Evolutionary conservation across 163 green algal genomes (phyloP).

Genomic region (Coccomyxa subellipsoidea): DNA sequence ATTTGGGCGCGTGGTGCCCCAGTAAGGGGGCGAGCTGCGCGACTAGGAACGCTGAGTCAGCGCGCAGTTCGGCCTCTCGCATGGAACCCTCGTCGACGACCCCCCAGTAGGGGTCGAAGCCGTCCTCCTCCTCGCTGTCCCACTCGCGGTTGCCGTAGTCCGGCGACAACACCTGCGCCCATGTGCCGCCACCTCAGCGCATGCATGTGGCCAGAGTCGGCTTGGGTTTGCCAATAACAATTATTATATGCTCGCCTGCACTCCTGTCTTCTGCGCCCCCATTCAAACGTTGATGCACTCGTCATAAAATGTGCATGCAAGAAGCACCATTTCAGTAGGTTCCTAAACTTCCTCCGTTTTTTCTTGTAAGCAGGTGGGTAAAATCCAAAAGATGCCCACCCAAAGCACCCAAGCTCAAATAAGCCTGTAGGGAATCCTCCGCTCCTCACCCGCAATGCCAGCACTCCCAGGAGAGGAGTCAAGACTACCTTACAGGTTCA

Average conservation of each 20-base stretch:
- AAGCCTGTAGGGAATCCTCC: no score
- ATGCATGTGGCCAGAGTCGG: background rate
- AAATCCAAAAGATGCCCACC: no score
- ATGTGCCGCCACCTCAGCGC: background rate
- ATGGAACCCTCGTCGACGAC: background rate
- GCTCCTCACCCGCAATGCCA: no score
- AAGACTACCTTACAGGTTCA: no score
- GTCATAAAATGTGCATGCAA: no score
- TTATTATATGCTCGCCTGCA: no score
- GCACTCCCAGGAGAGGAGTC: no score
- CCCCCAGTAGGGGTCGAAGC: constrained; percentile 10
- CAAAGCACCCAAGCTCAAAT: no score
- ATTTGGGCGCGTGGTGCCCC: constrained; percentile 16
- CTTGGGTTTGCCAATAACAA: no score
- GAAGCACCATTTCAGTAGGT: no score
- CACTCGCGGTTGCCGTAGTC: background rate
- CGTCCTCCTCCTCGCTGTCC: constrained; percentile 6
- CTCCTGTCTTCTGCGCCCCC: background rate
- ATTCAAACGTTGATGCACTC: background rate
- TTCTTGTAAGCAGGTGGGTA: no score
- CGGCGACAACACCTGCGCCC: background rate
- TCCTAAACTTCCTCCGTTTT: no score
- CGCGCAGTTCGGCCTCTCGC: background rate
- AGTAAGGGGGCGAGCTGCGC: constrained; percentile 20
- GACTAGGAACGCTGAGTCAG: constrained; percentile 19